These are phyloP conservation scores for Saccharomycopsis synnaedendra DNA, from an alignment of 805 yeast species.

Conservation along the genomic window DNA sequence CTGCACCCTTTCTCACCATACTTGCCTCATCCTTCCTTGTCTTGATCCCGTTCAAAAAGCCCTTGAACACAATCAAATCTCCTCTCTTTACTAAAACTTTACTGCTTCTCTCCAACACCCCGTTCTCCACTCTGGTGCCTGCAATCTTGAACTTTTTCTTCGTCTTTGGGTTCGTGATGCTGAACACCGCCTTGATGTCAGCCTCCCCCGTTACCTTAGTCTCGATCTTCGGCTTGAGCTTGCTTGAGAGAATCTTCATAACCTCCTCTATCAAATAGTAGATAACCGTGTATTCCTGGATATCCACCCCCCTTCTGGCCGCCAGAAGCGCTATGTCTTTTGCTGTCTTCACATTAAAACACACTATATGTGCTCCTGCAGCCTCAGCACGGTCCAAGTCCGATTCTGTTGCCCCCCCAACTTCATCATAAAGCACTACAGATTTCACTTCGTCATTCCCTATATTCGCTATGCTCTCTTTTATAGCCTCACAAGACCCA, in stretches of 20 bases:
- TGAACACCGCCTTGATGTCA: constrained; percentile 60
- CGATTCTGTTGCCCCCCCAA: constrained; percentile 62
- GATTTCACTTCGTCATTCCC: constrained; percentile 81
- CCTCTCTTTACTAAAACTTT: constrained; percentile 46
- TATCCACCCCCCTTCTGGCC: constrained; percentile 38
- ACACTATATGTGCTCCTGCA: constrained; percentile 61
- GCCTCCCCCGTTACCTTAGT: constrained; percentile 56
- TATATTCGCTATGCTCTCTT: constrained; percentile 66
- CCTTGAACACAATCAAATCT: constrained; percentile 37
- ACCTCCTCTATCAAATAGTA: constrained; percentile 84
- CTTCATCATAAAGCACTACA: constrained; percentile 58
- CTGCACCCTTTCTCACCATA: constrained; percentile 75
- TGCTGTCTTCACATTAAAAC: constrained; percentile 67
- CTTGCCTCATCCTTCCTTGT: constrained; percentile 69
- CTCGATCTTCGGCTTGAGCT: constrained; percentile 57
- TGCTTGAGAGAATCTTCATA: constrained; percentile 45
- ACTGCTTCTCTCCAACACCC: constrained; percentile 50
- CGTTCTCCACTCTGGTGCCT: constrained; percentile 73
- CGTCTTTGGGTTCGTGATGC: constrained; percentile 41
- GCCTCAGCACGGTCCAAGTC: constrained; percentile 60
- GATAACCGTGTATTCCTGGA: constrained; percentile 66
- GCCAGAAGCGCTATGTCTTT: constrained; percentile 54
- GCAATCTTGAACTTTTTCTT: constrained; percentile 57
- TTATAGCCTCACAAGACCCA: constrained; percentile 91
- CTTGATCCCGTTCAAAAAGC: constrained; percentile 61